These are phyloP conservation scores for Hemileia vastatrix DNA, from an alignment of 1,284 basidiomycete genomes.

Conservation along the genomic window DNA sequence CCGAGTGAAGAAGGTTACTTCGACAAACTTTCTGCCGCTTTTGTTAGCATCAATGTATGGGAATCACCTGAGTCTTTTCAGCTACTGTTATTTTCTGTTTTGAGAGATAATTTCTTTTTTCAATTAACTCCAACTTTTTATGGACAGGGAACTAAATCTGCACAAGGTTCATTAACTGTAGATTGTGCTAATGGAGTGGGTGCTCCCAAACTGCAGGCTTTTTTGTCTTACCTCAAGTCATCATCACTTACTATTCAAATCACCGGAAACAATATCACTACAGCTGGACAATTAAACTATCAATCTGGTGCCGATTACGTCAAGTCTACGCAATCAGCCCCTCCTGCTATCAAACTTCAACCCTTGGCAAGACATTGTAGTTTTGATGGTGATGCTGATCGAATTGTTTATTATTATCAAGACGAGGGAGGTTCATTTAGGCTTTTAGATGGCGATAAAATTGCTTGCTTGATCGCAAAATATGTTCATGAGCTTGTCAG, in stretches of 20 bases:
- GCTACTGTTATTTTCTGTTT: neutral
- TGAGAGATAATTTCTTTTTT: neutral
- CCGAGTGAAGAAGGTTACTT: slow-evolving; percentile 80
- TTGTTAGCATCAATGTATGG: slow-evolving; percentile 73
- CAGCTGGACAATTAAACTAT: slow-evolving; percentile 55
- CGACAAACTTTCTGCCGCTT: slow-evolving; percentile 72
- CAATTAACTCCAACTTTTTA: neutral
- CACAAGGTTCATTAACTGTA: slow-evolving; percentile 59
- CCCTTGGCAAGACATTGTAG: slow-evolving; percentile 72
- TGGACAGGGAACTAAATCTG: slow-evolving; percentile 28
- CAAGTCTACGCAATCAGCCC: slow-evolving; percentile 79
- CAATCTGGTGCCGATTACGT: slow-evolving; percentile 79
- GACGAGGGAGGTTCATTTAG: slow-evolving; percentile 61
- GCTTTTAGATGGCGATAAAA: slow-evolving; percentile 97
- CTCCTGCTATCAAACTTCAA: slow-evolving; percentile 66
- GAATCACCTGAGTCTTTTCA: slow-evolving; percentile 46
- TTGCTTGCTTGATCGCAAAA: slow-evolving; percentile 81
- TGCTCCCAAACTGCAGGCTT: slow-evolving; percentile 56
- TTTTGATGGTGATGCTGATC: slow-evolving; percentile 94
- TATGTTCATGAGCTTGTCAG: slow-evolving; percentile 88
- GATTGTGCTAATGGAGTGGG: slow-evolving; percentile 99
- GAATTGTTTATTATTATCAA: slow-evolving; percentile 88
- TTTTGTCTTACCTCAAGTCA: slow-evolving; percentile 9
- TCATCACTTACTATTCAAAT: slow-evolving; percentile 51
- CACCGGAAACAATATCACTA: slow-evolving; percentile 48